Evolutionary conservation across 2,329 filamentous ascomycete species (phyloP), one percentile per base, ranked within the genome.

Genomic region (Xylariaceae sp.): DNA sequence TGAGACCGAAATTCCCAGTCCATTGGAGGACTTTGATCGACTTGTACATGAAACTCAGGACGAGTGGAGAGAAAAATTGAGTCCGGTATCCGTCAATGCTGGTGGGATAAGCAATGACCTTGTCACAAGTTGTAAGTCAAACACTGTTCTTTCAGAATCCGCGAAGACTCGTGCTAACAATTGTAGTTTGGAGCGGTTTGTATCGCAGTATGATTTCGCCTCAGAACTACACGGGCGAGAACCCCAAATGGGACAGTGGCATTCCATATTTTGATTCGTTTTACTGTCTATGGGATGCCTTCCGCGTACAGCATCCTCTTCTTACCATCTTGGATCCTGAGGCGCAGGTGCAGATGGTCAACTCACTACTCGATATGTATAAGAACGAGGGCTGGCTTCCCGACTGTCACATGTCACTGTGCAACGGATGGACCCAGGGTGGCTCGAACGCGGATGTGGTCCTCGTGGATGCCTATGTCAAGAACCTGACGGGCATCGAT

Each of bases 361-460:
- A 84, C 49, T 85, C 82, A 59, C 73, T 89, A 17, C 75, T 89
- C 2, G 85, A 88, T 64, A 87, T 82, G 9, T 89, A 88, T 67
- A 74, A 77, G 51, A 79, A 87, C 68, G 80, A 86, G 68, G 86
- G 86, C 1, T 88, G 83, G 73, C 72, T 89, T 9, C 87, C 86
- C 0, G 87, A 89, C 70, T 88, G 85, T 66, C 81, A 85, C 57
- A 88, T 88, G 85, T 83, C 80, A 15, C 76, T 87, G 1, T 86
- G 82, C 71, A 85, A 86, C 68, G 86, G 86, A 1, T 86, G 80
- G 73, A 87, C 84, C 0, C 85, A 88, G 69, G 86, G 86, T 4
- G 86, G 86, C 1, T 87, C 84, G 0, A 88, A 88, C 61, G 83
- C 85, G 1, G 85, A 88, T 65, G 77, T 86, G 3, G 79, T 88